phyloP scores from a whole-genome alignment of 805 yeast species.

The Candida quercuum region DNA sequence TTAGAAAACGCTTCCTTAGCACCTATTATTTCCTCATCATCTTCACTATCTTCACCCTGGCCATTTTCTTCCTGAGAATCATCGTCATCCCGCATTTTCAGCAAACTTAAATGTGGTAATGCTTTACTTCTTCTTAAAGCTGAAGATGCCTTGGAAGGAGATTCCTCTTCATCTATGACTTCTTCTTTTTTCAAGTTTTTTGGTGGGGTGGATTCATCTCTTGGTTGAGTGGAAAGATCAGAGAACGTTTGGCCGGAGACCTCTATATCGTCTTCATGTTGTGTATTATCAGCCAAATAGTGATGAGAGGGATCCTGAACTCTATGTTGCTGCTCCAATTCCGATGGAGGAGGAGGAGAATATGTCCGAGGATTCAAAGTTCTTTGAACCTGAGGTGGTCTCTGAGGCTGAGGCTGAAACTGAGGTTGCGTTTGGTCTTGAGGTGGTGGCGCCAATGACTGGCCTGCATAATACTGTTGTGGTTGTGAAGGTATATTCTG shows the following conservation, averaged over 20 bases:
- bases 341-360: not conserved
- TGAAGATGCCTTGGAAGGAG: conserved; percentile 23
- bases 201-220: conserved; percentile 21
- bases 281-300: conserved; percentile 20
- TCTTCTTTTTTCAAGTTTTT: not conserved
- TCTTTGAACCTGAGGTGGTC: no score
- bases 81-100: conserved; percentile 21
- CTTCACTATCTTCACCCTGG: no score
- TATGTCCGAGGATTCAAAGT: not conserved
- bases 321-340: not conserved
- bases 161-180: not conserved
- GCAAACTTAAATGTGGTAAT: conserved; percentile 20
- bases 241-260: conserved; percentile 5
- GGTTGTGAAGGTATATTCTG: not conserved
- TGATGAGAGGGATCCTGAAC: conserved; percentile 11
- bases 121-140: conserved; percentile 20
- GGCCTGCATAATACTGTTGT: not conserved
- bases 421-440: not conserved
- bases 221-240: conserved; percentile 7
- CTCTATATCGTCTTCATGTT: conserved; percentile 8
- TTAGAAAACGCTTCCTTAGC: no score
- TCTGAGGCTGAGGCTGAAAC: no score
- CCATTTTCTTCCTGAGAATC: no score
- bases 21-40: conserved; percentile 1
- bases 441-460: not conserved